Base-by-base conservation (phyloP, 257 asterid species). In the Paraleonurus japonicus region DNA sequence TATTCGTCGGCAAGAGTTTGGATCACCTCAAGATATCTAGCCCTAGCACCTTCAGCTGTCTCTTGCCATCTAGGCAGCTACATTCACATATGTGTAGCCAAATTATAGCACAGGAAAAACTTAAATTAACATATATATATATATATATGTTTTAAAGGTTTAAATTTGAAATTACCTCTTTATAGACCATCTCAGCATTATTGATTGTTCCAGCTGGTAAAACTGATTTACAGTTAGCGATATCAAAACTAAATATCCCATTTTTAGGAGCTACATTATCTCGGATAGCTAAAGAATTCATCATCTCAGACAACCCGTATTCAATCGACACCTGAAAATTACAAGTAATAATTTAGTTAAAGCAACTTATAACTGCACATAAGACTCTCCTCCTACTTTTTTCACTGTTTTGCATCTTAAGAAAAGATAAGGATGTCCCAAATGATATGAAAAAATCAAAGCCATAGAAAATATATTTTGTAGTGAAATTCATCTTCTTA, bases 31-130 rank as follows among this genome's bases (percentile, higher is more conserved):
- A 57, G 62, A 72, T 90, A 93, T 83, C 98, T 84, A 64, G 76
- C 74, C 74, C 87, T 79, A 22, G 95, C 87, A 66, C 62, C 92
- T 62, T 61, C 81, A 12, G 65, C 35, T 0, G 87, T 60, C 82
- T 93, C 97, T 79, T 79, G 87, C 97, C 97, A 93, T 68, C 76
- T 68, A 23, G 97, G 98, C 76, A 90, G 79, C 97, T 94, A 72
- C 9, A 74, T 1, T 23, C 43, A 70, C 64, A 74, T n/a, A n/a
- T 69, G 57, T 33, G 47, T 35, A 58, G n/a, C 47, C 50, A 48
- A 62, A 8, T 33, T 68, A 74, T 10, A 81, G 41, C 53, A 59
- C 20, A 47, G 20, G 1, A 12, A 68, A n/a, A 54, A 66, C 54
- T 64, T 9, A 26, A 35, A 26, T 33, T 63, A 37, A 7, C 0